Conservation (phyloP, 176 grass and related monocot species). For the Neostapfia colusana region DNA sequence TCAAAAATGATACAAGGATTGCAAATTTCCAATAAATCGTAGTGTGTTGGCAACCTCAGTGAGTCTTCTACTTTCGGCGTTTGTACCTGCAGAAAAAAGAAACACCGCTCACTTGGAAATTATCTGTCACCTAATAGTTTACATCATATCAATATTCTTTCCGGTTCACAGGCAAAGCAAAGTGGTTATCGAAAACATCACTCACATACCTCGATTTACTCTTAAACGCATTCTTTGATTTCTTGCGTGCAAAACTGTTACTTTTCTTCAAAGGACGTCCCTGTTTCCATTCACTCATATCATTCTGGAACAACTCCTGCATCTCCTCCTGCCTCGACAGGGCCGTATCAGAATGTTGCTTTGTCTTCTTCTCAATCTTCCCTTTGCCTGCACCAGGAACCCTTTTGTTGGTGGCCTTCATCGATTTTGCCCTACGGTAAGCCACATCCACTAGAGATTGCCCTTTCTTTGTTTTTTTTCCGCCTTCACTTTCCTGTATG, state of each 20-base stretch:
- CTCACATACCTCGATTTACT: slow-evolving; percentile 86
- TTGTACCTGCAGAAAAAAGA: slow-evolving; percentile 42
- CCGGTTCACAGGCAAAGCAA: neutral
- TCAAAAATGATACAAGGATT: slow-evolving; percentile 27
- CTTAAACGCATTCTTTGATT: slow-evolving; percentile 88
- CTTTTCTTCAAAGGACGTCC: slow-evolving; percentile 56
- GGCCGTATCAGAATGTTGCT: slow-evolving; percentile 51
- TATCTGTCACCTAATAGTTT: neutral
- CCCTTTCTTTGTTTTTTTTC: slow-evolving; percentile 56
- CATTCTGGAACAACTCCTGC: slow-evolving; percentile 84
- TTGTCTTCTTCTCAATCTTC: slow-evolving; percentile 51
- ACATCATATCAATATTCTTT: no score
- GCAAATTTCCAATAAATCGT: neutral
- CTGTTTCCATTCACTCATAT: slow-evolving; percentile 88
- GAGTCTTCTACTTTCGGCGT: slow-evolving; percentile 46
- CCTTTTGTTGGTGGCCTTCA: slow-evolving; percentile 61
- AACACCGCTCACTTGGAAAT: neutral
- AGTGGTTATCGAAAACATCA: neutral
- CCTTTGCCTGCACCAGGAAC: slow-evolving; percentile 46
- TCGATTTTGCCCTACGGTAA: slow-evolving; percentile 77
- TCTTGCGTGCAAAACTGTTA: slow-evolving; percentile 38
- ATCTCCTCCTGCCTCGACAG: slow-evolving; percentile 77
- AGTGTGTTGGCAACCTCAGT: neutral
- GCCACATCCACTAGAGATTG: slow-evolving; percentile 76
- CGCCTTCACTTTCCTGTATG: slow-evolving; percentile 49